Conservation (phyloP, 2,329 filamentous ascomycete species). For the Venturia aucupariae region DNA sequence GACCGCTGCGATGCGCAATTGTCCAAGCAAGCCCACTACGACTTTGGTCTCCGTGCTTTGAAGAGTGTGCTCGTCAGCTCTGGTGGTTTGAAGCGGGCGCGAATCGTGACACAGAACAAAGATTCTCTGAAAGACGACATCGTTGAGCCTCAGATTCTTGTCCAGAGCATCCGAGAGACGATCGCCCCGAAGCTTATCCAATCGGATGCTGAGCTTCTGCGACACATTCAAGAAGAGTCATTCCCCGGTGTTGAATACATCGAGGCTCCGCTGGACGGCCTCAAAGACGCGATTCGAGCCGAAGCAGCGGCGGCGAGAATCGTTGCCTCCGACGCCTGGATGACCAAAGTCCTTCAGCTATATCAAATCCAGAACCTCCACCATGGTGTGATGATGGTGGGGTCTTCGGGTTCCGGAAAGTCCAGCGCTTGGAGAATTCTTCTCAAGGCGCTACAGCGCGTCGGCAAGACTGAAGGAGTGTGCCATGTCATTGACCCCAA, state of each 20-base stretch:
- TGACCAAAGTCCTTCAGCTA: constrained; percentile 92
- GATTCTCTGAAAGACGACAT: constrained; percentile 57
- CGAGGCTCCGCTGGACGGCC: constrained; percentile 70
- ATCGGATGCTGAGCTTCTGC: constrained; percentile 82
- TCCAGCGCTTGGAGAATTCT: constrained; percentile 90
- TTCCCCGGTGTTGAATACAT: constrained; percentile 94
- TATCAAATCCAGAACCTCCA: constrained; percentile 98
- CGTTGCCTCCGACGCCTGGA: constrained; percentile 88
- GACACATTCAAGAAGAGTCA: constrained; percentile 68
- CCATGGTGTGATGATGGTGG: constrained; percentile 99
- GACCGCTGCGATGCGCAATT: constrained; percentile 73
- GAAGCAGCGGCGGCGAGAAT: constrained; percentile 79
- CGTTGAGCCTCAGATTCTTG: constrained; percentile 93
- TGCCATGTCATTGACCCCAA: constrained; percentile 98
- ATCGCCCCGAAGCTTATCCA: constrained; percentile 96
- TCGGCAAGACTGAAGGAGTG: constrained; percentile 86
- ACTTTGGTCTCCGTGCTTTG: constrained; percentile 92
- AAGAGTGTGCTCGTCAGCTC: constrained; percentile 99
- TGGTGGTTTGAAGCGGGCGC: constrained; percentile 82
- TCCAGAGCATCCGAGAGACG: constrained; percentile 96
- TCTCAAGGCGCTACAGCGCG: constrained; percentile 79
- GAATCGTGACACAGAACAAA: constrained; percentile 49
- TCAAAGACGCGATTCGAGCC: constrained; percentile 72
- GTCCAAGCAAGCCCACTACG: constrained; percentile 97
- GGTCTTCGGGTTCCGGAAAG: constrained; percentile 94